Evolutionary conservation across 208 protist genomes (phyloP), one percentile per base, ranked within the genome.

Genomic region (Acanthamoeba healyi): DNA sequence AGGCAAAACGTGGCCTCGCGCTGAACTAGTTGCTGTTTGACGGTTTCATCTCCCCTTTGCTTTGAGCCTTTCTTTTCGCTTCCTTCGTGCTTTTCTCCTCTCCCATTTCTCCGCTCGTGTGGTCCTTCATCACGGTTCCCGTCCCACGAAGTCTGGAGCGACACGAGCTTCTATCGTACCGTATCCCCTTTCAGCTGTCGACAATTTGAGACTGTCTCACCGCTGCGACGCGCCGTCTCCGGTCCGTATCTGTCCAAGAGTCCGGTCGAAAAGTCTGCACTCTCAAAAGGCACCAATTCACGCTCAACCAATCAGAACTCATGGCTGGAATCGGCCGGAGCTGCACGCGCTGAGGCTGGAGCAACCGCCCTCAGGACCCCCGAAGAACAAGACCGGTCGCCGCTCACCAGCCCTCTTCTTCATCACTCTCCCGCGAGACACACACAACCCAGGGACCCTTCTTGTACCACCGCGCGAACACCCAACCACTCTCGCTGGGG

Each of bases 341-440:
- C 70, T 14, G 70, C 32, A n/a, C 36, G 70, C 19, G 36, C 22
- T 32, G 70, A 26, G 70, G 70, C 70, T 49, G 70, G 46, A 46
- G 70, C 70, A 79, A 79, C 70, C n/a, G 70, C 36, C 65, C 17
- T 15, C 42, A 79, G 70, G 19, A 61, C 54, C 54, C 15, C n/a
- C n/a, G n/a, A 61, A 24, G 9, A 12, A 24, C 24, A 29, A 44
- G 36, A 40, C 34, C 19, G 36, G 61, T 70, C 9, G 61, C n/a
- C 58, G 51, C 29, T 40, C 36, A 38, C 3, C 36, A 26, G 70
- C 36, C 32, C n/a, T 67, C 58, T 67, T 79, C 38, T 79, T 79
- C 70, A 79, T 40, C 70, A 79, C 70, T 29, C 70, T 49, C 70
- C 38, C 70, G 36, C 70, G 70, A 46, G 70, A 79, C 17, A 46